Percentiles rank a stretch among this genome's conserved stretches.
These are phyloP conservation scores for Amanita phalloides DNA, from an alignment of 768 basidiomycete genomes.

Conservation along the genomic window DNA sequence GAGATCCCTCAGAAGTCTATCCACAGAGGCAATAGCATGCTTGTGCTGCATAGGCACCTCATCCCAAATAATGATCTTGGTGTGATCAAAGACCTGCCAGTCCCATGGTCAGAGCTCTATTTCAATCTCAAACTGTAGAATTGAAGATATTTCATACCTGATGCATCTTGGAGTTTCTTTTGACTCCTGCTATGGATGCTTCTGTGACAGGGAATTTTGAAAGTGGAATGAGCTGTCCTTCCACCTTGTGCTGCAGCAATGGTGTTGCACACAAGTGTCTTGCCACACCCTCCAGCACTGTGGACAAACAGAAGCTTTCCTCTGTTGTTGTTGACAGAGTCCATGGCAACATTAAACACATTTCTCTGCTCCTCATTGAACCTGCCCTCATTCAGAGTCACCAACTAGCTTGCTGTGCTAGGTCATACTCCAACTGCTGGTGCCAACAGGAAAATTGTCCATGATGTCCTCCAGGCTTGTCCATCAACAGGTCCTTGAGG, in stretches of 20 bases:
- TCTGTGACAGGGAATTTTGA: too few species aligned
- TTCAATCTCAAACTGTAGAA: too few species aligned
- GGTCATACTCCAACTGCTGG: slow-evolving; percentile 23
- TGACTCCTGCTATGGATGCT: too few species aligned
- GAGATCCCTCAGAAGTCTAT: slow-evolving; percentile 25
- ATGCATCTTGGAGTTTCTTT: too few species aligned
- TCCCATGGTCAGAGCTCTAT: slow-evolving; percentile 11
- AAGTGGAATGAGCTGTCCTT: too few species aligned
- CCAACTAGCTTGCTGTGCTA: background rate
- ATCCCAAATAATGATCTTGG: slow-evolving; percentile 33
- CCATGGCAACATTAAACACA: slow-evolving; percentile 17
- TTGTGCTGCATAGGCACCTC: slow-evolving; percentile 29
- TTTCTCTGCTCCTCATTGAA: slow-evolving; percentile 22
- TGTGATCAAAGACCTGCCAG: slow-evolving; percentile 18
- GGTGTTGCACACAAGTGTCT: slow-evolving; percentile 33
- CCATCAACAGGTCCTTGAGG: slow-evolving; percentile 1
- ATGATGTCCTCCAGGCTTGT: slow-evolving; percentile 14
- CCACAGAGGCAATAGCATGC: slow-evolving; percentile 25
- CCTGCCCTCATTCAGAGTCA: background rate
- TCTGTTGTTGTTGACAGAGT: background rate
- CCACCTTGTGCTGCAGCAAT: slow-evolving; percentile 8
- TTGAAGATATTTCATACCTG: slow-evolving; percentile 10
- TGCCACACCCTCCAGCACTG: slow-evolving; percentile 27
- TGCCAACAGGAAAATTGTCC: slow-evolving; percentile 18
- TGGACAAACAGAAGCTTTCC: slow-evolving; percentile 13